Evolutionary conservation across 2,329 filamentous ascomycete genomes (phyloP).

Genomic region (Cladophialophora bantiana): DNA sequence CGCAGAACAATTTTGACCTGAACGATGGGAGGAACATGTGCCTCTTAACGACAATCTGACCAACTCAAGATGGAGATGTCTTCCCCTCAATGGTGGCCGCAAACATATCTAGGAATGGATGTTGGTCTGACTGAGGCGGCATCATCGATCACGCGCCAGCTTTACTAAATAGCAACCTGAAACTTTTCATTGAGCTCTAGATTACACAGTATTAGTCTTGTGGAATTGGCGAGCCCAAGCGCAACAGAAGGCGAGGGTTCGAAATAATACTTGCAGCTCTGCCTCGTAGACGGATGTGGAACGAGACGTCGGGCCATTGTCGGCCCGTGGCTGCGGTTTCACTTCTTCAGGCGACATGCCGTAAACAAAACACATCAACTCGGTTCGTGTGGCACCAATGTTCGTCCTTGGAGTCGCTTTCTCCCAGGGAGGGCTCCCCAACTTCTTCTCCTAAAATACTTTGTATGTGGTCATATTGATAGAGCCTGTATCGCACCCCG

Average conservation of each 20-base stretch:
- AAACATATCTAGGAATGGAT: slow-evolving; percentile 58
- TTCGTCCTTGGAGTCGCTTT: not conserved
- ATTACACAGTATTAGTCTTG: too few relatives aligned
- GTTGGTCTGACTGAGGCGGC: too few relatives aligned
- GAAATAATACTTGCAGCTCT: too few relatives aligned
- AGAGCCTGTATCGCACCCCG: not conserved
- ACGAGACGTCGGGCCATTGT: slow-evolving; percentile 2
- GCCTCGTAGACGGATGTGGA: not conserved
- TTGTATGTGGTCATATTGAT: not conserved
- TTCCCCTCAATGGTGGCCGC: slow-evolving; percentile 60
- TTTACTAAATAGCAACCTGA: too few relatives aligned
- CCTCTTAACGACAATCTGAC: slow-evolving; percentile 53
- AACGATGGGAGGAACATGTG: slow-evolving; percentile 59
- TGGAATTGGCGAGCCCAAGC: too few relatives aligned
- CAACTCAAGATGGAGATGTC: slow-evolving; percentile 59
- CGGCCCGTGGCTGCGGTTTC: not conserved
- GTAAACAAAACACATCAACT: not conserved
- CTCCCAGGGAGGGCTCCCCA: not conserved
- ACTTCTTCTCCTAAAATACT: not conserved
- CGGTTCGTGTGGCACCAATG: not conserved
- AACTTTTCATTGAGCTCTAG: too few relatives aligned
- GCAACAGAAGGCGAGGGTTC: too few relatives aligned
- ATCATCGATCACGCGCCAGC: too few relatives aligned
- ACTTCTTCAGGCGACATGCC: not conserved
- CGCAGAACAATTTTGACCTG: slow-evolving; percentile 55